Base-by-base conservation (phyloP, 352 stramenopile genomes). In the Thraustochytrium striatum region DNA sequence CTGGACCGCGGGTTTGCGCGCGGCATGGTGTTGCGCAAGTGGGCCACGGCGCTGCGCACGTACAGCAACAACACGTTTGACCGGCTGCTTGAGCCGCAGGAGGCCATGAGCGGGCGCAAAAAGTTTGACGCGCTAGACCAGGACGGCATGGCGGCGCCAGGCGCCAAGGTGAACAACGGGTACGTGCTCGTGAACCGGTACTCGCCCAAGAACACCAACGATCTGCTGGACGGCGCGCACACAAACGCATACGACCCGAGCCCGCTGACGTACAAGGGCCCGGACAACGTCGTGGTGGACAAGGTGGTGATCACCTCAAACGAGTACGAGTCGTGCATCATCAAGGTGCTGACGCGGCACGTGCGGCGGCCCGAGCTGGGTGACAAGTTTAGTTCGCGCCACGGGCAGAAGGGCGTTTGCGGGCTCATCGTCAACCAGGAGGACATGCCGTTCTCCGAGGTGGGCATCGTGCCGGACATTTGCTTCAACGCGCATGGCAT, bases 401-500 rank as follows among this genome's bases (percentile, higher is more conserved):
- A 99, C 87, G 97, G 97, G 5, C 97, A 99, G 81, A 99, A 99
- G 88, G 97, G 97, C 82, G 96, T 99, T 72, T 98, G 94, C 85
- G 96, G 96, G 39, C 95, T 96, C 61, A 98, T 98, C 82, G 80
- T 90, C 11, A 47, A 62, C 7, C 69, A 97, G 85, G 95, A 97
- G 81, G 96, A 99, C 88, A 97, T 99, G 92, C 97, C 97, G 32
- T 99, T 99, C 84, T 98, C 96, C 83, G 96, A 99, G 85, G 87
- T 93, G 61, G 97, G 97, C 21, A 91, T 99, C 44, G 97, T 93
- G 69, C 97, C 97, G 0, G 97, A 99, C 86, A 84, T 99, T 41
- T 99, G 99, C 83, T 99, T 99, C 32, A 99, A 99, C 87, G 97
- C 97, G 57, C 97, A 99, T 87, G 97, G 96, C 79, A 99, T 99